Evolutionary conservation across 2,329 filamentous ascomycete species (phyloP).

Genomic region (Trematosphaeria pertusa): DNA sequence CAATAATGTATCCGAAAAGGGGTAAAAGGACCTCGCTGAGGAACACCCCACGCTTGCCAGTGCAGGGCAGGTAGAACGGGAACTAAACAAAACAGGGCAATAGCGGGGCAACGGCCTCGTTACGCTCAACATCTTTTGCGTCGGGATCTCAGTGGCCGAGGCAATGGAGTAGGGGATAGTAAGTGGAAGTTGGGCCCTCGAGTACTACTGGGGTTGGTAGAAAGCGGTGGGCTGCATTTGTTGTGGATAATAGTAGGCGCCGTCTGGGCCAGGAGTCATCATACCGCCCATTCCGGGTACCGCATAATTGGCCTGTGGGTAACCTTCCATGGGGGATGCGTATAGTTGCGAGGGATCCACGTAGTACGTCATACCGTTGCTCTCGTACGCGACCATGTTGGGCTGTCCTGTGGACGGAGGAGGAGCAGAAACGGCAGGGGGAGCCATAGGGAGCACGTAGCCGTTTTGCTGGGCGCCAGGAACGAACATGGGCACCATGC

Average conservation of each 20-base stretch:
- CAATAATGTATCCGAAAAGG: neutral
- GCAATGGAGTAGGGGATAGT: neutral
- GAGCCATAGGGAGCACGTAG: conserved; percentile 50
- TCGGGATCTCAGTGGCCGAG: neutral
- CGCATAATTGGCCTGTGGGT: conserved; percentile 57
- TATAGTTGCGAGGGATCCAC: conserved; percentile 78
- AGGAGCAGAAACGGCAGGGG: conserved; percentile 39
- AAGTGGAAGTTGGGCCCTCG: neutral
- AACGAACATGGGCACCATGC: conserved; percentile 63
- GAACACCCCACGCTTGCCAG: neutral
- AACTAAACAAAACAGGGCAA: too few relatives aligned
- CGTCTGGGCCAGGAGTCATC: conserved; percentile 68
- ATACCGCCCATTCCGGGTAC: conserved; percentile 76
- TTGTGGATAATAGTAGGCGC: conserved; percentile 66
- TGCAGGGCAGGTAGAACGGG: neutral
- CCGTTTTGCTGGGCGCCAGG: conserved; percentile 60
- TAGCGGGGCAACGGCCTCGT: too few relatives aligned
- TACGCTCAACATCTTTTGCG: too few relatives aligned
- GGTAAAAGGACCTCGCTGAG: neutral
- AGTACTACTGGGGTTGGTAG: conserved; percentile 58
- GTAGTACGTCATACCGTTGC: conserved; percentile 96
- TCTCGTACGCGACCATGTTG: conserved; percentile 78
- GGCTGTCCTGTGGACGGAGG: conserved; percentile 50
- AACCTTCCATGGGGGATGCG: conserved; percentile 50
- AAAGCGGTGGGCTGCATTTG: conserved; percentile 59